Percentiles rank a stretch among this genome's conserved stretches.
These are phyloP conservation scores for Acer campestre DNA, from an alignment of 345 rosid species.

Conservation along the genomic window DNA sequence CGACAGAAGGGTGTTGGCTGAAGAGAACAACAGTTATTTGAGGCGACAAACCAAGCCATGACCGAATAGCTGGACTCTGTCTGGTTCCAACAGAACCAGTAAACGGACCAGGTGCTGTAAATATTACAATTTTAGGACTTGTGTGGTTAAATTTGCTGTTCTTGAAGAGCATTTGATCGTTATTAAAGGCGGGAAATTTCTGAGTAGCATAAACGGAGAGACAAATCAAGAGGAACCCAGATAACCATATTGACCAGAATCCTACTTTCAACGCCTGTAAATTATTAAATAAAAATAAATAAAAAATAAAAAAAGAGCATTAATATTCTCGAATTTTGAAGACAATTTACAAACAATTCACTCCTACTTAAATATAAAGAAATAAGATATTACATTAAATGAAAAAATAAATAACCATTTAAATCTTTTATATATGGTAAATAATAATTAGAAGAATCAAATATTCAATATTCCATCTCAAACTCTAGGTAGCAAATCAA, in stretches of 20 bases:
- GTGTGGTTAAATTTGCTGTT: constrained; percentile 11
- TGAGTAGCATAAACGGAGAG: constrained; percentile 75
- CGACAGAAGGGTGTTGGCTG: constrained; percentile 57
- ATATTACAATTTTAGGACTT: constrained; percentile 58
- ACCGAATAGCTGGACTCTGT: constrained; percentile 58
- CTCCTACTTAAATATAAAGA: too few species aligned
- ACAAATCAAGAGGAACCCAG: constrained; percentile 65
- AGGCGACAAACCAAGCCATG: constrained; percentile 86
- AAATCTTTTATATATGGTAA: too few species aligned
- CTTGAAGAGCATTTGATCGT: constrained; percentile 21
- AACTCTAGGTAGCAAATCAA: too few species aligned
- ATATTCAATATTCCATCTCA: too few species aligned
- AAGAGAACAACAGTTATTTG: constrained; percentile 63
- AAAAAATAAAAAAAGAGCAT: constrained; percentile 6
- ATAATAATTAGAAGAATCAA: too few species aligned
- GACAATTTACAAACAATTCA: too few species aligned
- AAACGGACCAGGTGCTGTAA: constrained; percentile 55
- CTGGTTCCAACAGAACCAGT: constrained; percentile 41
- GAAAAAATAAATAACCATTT: too few species aligned
- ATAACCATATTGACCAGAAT: constrained; percentile 72
- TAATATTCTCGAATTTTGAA: too few species aligned
- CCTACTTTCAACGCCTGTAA: constrained; percentile 55
- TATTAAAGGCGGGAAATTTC: constrained; percentile 47
- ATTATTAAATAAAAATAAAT: background rate
- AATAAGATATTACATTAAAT: too few species aligned